A percentile compares a stretch with the other conserved stretches of the same genome.
Conservation (phyloP, 306 rosid species). For the Corylus americana region DNA sequence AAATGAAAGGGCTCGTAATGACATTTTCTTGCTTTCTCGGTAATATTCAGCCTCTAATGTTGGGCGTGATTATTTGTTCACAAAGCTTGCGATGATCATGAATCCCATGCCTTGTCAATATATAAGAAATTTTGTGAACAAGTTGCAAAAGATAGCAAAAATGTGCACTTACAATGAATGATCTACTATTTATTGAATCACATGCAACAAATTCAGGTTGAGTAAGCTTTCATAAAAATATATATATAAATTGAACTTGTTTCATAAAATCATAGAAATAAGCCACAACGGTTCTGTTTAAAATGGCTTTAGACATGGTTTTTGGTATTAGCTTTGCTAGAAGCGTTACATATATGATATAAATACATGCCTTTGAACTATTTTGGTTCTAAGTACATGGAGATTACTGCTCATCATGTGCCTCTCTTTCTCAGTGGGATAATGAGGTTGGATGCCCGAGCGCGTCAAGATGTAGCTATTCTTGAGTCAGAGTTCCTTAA, state of each 20-base stretch:
- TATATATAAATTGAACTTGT: not conserved
- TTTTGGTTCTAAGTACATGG: constrained; percentile 3
- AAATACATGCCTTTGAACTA: not conserved
- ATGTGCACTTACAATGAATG: not conserved
- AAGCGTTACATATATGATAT: not conserved
- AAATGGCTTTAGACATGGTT: not conserved
- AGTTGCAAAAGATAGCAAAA: not conserved
- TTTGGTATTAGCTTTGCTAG: not conserved
- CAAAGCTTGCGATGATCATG: constrained; percentile 11
- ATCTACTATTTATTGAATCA: not conserved
- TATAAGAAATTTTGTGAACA: not conserved
- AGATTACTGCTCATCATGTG: constrained; percentile 31
- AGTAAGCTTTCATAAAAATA: not conserved
- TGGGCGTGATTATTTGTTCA: constrained; percentile 16
- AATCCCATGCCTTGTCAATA: not conserved
- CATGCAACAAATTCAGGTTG: not conserved
- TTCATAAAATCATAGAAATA: not conserved
- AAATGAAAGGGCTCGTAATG: constrained; percentile 75
- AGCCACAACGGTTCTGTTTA: not conserved
- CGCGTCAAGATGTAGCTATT: constrained; percentile 83
- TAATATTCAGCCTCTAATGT: constrained; percentile 38
- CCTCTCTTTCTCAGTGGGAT: constrained; percentile 66
- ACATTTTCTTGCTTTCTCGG: constrained; percentile 81
- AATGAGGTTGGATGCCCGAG: constrained; percentile 87
- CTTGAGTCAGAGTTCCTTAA: constrained; percentile 85